phyloP scores from a whole-genome alignment of 2,329 filamentous ascomycete genomes.

The Exserohilum rostratum region DNA sequence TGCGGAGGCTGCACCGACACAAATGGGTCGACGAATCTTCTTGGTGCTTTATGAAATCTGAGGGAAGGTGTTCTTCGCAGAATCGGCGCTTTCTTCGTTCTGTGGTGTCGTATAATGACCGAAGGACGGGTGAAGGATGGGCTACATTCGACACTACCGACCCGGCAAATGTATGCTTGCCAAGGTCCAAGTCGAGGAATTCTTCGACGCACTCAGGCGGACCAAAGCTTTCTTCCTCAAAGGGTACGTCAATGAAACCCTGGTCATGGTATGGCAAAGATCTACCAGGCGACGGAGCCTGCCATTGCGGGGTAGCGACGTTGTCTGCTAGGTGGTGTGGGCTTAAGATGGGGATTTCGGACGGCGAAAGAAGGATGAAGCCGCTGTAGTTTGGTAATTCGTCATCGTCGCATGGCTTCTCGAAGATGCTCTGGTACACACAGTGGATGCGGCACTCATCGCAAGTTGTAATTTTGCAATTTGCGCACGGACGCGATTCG shows the following conservation, averaged over 20 bases:
- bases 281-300: constrained; percentile 10
- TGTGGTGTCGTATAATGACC: constrained; percentile 30
- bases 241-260: constrained; percentile 39
- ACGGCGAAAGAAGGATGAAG: constrained; percentile 32
- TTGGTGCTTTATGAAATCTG: neutral
- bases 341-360: constrained; percentile 39
- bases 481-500: constrained; percentile 32
- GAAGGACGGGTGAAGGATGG: constrained; percentile 34
- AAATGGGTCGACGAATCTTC: neutral
- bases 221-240: constrained; percentile 23
- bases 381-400: constrained; percentile 42
- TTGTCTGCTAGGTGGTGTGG: constrained; percentile 28
- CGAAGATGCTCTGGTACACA: constrained; percentile 41
- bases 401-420: constrained; percentile 29
- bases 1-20: constrained; percentile 28
- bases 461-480: constrained; percentile 40
- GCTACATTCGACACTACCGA: constrained; percentile 25
- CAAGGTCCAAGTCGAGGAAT: constrained; percentile 35
- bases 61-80: constrained; percentile 10
- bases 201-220: constrained; percentile 33
- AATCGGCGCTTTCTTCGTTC: constrained; percentile 28
- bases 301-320: constrained; percentile 10
- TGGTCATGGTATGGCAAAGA: constrained; percentile 37
- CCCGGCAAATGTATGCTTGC: constrained; percentile 21
- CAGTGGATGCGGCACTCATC: constrained; percentile 45